A percentile compares a stretch with the other conserved stretches of the same genome.
Conservation (phyloP, 2,329 filamentous ascomycete genomes). For the Diaporthe citri region DNA sequence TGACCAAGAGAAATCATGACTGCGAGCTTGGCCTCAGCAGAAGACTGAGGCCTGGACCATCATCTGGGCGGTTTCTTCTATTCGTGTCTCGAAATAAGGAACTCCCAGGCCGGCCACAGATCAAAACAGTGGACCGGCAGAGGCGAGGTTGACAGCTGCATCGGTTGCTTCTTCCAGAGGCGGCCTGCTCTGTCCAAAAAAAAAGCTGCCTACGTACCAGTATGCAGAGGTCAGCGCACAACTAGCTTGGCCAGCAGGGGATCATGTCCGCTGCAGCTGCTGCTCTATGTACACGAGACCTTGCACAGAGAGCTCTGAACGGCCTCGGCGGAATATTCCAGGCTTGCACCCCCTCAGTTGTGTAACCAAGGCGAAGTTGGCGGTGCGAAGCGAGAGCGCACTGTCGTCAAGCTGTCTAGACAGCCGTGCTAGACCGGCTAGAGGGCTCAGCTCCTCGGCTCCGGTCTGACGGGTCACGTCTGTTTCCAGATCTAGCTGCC, state of each 20-base stretch:
- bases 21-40: neutral
- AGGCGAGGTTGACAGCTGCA: slow-evolving; percentile 24
- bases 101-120: neutral
- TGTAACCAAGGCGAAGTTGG: slow-evolving; percentile 30
- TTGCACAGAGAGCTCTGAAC: neutral
- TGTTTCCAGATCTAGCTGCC: slow-evolving; percentile 1
- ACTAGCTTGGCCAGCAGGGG: slow-evolving; percentile 30
- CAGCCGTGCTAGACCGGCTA: slow-evolving; percentile 1
- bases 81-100: neutral
- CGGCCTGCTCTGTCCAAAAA: neutral
- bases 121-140: neutral
- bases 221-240: slow-evolving; percentile 25
- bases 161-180: slow-evolving; percentile 25
- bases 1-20: slow-evolving; percentile 2
- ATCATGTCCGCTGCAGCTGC: slow-evolving; percentile 23
- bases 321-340: slow-evolving; percentile 29
- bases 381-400: slow-evolving; percentile 22
- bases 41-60: neutral
- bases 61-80: neutral
- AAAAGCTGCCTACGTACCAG: slow-evolving; percentile 7
- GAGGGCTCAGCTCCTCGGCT: slow-evolving; percentile 30
- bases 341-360: slow-evolving; percentile 37
- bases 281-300: slow-evolving; percentile 30
- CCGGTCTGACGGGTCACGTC: slow-evolving; percentile 33
- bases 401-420: slow-evolving; percentile 4